Conservation (phyloP, 169 alveolate genomes). For the Prorocentrum cordatum region DNA sequence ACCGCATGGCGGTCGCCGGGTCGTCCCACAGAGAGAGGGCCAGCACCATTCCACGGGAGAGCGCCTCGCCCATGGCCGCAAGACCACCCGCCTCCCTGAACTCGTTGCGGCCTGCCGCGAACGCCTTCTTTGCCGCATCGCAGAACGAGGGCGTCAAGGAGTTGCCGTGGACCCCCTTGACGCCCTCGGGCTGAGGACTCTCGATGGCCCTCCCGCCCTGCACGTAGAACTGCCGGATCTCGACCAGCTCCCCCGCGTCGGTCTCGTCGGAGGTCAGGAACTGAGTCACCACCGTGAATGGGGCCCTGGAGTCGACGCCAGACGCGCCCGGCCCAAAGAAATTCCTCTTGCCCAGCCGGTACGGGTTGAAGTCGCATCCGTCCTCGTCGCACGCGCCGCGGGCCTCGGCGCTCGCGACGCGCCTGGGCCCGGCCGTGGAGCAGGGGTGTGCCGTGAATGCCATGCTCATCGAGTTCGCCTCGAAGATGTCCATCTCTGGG, state of each 20-base stretch:
- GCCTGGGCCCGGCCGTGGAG: no score
- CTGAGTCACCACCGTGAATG: constrained; percentile 27
- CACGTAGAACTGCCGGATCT: constrained; percentile 16
- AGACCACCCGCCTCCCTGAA: constrained; percentile 23
- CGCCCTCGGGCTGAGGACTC: not conserved
- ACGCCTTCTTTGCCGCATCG: constrained; percentile 16
- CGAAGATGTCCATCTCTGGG: no score
- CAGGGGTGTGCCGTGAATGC: no score
- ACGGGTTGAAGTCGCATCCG: no score
- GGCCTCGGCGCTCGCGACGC: no score
- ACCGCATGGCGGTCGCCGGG: constrained; percentile 16
- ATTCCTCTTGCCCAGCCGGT: no score
- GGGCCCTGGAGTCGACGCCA: not conserved
- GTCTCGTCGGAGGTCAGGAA: constrained; percentile 23
- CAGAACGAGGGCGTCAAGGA: no score
- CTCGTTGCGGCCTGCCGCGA: not conserved
- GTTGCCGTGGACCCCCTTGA: constrained; percentile 2
- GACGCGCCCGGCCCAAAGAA: no score
- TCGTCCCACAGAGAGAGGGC: constrained; percentile 35
- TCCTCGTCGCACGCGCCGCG: no score
- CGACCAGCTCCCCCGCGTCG: constrained; percentile 12
- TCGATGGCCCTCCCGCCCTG: constrained; percentile 7
- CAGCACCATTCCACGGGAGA: constrained; percentile 11
- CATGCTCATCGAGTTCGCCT: no score
- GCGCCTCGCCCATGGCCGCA: constrained; percentile 14